Conservation (phyloP, 768 basidiomycete genomes). For the Crucibulum laeve region DNA sequence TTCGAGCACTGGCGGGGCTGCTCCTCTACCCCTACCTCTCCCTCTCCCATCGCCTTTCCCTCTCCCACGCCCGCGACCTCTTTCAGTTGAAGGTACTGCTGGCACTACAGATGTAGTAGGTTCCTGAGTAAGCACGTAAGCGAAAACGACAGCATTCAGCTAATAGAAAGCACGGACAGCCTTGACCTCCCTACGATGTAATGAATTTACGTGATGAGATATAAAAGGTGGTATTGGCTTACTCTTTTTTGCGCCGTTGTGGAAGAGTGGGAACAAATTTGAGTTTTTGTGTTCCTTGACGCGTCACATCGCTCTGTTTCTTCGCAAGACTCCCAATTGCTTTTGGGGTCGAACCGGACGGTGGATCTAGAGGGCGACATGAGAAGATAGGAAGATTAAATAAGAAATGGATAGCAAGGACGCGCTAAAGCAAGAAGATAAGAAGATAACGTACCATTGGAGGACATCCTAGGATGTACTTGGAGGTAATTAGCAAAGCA, state of each 20-base stretch:
- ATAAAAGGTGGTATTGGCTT: conserved; percentile 28
- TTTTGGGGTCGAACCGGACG: conserved; percentile 40
- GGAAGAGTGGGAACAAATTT: conserved; percentile 80
- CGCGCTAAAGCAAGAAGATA: too few relatives aligned
- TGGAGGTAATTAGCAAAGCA: too few relatives aligned
- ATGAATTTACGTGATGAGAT: neutral
- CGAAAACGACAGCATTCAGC: neutral
- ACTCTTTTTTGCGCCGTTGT: conserved; percentile 77
- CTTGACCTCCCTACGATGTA: conserved; percentile 59
- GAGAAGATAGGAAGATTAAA: neutral
- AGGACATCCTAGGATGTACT: too few relatives aligned
- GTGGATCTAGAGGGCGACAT: conserved; percentile 18
- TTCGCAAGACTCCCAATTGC: conserved; percentile 77
- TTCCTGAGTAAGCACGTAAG: conserved; percentile 36
- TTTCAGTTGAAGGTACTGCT: conserved; percentile 20
- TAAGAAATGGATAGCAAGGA: neutral
- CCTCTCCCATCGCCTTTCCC: conserved; percentile 47
- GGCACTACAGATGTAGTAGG: conserved; percentile 26
- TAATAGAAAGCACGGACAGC: conserved; percentile 34
- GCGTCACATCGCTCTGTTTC: conserved; percentile 65
- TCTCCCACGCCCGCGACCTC: conserved; percentile 38
- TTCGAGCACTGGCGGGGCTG: conserved; percentile 46
- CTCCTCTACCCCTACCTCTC: conserved; percentile 50
- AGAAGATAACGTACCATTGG: too few relatives aligned
- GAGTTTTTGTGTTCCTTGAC: conserved; percentile 71